Evolutionary conservation across 1,284 basidiomycete genomes (phyloP).

Genomic region (Cutaneotrichosporon cavernicola): DNA sequence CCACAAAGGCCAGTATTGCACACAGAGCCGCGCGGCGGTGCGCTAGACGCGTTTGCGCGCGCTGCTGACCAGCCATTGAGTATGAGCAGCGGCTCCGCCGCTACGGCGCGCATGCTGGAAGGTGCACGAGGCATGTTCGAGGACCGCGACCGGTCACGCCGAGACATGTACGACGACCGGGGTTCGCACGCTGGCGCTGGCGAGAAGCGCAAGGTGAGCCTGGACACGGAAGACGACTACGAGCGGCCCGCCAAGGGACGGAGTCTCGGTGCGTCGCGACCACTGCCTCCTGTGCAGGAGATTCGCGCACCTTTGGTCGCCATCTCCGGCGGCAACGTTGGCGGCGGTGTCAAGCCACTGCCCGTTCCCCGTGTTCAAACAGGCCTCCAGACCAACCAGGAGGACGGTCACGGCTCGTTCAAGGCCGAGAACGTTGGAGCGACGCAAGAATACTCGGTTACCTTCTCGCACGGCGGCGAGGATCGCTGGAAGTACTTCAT

Average conservation of each 20-base stretch:
- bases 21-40: slow-evolving; percentile 7
- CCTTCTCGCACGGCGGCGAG: slow-evolving; percentile 61
- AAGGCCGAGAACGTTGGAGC: slow-evolving; percentile 65
- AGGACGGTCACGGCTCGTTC: slow-evolving; percentile 51
- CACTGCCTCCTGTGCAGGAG: slow-evolving; percentile 31
- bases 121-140: slow-evolving; percentile 29
- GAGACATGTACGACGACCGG: slow-evolving; percentile 30
- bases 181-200: slow-evolving; percentile 23
- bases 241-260: slow-evolving; percentile 25
- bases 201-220: slow-evolving; percentile 38
- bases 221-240: slow-evolving; percentile 19
- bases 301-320: slow-evolving; percentile 33
- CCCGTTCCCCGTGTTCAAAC: slow-evolving; percentile 36
- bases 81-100: slow-evolving; percentile 24
- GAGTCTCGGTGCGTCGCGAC: slow-evolving; percentile 29
- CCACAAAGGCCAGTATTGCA: neutral
- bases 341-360: slow-evolving; percentile 14
- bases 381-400: slow-evolving; percentile 32
- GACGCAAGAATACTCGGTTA: slow-evolving; percentile 55
- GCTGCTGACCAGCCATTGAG: slow-evolving; percentile 42
- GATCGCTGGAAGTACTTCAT: slow-evolving; percentile 85
- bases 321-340: slow-evolving; percentile 2
- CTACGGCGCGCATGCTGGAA: slow-evolving; percentile 30
- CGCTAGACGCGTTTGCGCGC: slow-evolving; percentile 33
- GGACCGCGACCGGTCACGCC: slow-evolving; percentile 22